phyloP scores from a whole-genome alignment of 805 yeast species.

The Lachancea cidri region DNA sequence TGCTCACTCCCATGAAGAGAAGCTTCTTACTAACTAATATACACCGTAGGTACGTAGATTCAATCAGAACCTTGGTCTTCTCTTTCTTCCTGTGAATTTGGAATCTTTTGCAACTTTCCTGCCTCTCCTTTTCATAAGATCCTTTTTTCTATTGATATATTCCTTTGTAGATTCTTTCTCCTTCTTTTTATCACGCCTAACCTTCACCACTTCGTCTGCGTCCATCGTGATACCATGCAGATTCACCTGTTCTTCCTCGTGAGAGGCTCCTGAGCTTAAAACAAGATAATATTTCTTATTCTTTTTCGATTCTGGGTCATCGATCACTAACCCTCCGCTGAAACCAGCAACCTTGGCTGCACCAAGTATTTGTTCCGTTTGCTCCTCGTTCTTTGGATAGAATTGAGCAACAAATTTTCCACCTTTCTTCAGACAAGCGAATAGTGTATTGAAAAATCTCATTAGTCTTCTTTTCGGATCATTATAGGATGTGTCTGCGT shows the following conservation, averaged over 20 bases:
- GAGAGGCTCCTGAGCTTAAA: slow-evolving; percentile 61
- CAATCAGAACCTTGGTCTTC: slow-evolving; percentile 55
- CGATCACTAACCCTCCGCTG: slow-evolving; percentile 91
- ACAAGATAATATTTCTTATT: slow-evolving; percentile 89
- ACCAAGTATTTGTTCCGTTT: slow-evolving; percentile 66
- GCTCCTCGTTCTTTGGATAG: slow-evolving; percentile 87
- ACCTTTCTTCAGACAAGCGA: slow-evolving; percentile 82
- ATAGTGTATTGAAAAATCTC: slow-evolving; percentile 82
- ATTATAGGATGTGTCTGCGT: slow-evolving; percentile 77
- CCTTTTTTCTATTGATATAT: slow-evolving; percentile 86
- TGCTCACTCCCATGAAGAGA: neutral
- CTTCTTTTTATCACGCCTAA: slow-evolving; percentile 32
- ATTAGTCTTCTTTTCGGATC: slow-evolving; percentile 81
- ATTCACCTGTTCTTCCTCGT: slow-evolving; percentile 72
- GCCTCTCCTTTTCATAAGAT: slow-evolving; percentile 86
- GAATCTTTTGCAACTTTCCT: slow-evolving; percentile 84
- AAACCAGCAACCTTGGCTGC: slow-evolving; percentile 95
- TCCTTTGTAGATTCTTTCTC: slow-evolving; percentile 71
- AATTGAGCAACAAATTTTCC: slow-evolving; percentile 98
- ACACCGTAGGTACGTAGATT: neutral
- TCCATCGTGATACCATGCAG: slow-evolving; percentile 80
- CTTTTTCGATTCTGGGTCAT: slow-evolving; percentile 88
- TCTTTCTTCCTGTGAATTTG: slow-evolving; percentile 83
- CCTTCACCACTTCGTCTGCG: slow-evolving; percentile 45
- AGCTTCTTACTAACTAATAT: neutral